A percentile compares a stretch with the other conserved stretches of the same genome.
phyloP scores from a whole-genome alignment of 2,329 filamentous ascomycete genomes.

The Aspergillus sp. region DNA sequence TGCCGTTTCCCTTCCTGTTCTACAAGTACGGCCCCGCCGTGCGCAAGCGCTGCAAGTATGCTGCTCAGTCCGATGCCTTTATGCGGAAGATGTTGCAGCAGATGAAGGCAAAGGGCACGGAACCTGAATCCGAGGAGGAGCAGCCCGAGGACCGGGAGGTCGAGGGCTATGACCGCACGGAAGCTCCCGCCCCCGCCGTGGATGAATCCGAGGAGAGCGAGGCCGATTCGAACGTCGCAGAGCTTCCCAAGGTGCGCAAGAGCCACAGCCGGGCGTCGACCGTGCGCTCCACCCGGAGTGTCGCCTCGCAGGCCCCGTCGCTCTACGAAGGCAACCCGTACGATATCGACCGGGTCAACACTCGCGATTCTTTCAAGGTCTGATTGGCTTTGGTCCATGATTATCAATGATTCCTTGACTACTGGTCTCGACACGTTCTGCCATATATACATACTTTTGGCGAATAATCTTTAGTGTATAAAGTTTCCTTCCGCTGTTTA shows the following conservation, averaged over 20 bases:
- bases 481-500: slow-evolving; percentile 1
- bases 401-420: neutral
- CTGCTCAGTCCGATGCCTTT: slow-evolving; percentile 33
- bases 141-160: slow-evolving; percentile 5
- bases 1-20: slow-evolving; percentile 42
- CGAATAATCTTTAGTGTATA: neutral
- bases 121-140: slow-evolving; percentile 5
- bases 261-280: neutral
- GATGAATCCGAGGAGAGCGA: neutral
- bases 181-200: neutral
- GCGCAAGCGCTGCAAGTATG: slow-evolving; percentile 37
- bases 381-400: slow-evolving; percentile 10
- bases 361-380: slow-evolving; percentile 18
- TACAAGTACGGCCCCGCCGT: slow-evolving; percentile 39
- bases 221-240: slow-evolving; percentile 11
- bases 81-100: slow-evolving; percentile 23
- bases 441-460: neutral
- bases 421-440: neutral
- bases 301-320: slow-evolving; percentile 18
- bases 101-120: slow-evolving; percentile 15
- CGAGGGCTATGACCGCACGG: neutral
- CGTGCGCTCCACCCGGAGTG: slow-evolving; percentile 10
- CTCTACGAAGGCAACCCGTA: slow-evolving; percentile 24
- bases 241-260: slow-evolving; percentile 13
- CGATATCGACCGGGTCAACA: slow-evolving; percentile 25